Percentiles rank a stretch among this genome's conserved stretches.
Conservation (phyloP, 176 grass and related monocot species). For the Oryza glaberrima region DNA sequence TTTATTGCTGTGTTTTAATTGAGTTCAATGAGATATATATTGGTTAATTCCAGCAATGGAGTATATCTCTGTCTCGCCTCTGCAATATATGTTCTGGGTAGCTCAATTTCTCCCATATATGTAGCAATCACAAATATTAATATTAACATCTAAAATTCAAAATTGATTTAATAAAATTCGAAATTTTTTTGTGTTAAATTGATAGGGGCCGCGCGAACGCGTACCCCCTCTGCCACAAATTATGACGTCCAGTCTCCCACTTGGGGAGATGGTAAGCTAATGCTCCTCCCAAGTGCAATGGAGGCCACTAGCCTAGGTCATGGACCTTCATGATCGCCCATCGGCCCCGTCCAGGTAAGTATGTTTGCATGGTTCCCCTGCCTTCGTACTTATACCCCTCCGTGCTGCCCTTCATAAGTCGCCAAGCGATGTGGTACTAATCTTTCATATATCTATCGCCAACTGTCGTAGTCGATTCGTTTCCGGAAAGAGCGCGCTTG, state of each 20-base stretch:
- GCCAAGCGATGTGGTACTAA: slow-evolving; percentile 5
- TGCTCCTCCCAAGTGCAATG: slow-evolving; percentile 27
- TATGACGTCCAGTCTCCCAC: slow-evolving; percentile 20
- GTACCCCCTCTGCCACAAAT: slow-evolving; percentile 49
- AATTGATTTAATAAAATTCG: no score
- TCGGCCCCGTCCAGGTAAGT: slow-evolving; percentile 41
- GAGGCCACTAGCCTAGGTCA: neutral
- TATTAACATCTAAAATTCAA: no score
- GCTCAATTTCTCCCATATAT: no score
- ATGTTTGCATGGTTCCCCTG: neutral
- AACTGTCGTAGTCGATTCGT: neutral
- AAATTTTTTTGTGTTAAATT: no score
- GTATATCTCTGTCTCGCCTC: no score
- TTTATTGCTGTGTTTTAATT: no score
- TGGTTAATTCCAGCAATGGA: no score
- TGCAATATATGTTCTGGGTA: no score
- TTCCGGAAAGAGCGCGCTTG: neutral
- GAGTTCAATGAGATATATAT: no score
- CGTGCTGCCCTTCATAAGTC: neutral
- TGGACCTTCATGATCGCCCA: slow-evolving; percentile 9
- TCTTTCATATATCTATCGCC: neutral
- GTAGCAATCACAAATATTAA: no score
- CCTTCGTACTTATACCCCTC: neutral
- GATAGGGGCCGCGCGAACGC: slow-evolving; percentile 31
- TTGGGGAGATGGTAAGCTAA: neutral